A percentile compares a stretch with the other conserved stretches of the same genome.
phyloP scores from a whole-genome alignment of 768 basidiomycete genomes.

The Rhizopogon vesiculosus region DNA sequence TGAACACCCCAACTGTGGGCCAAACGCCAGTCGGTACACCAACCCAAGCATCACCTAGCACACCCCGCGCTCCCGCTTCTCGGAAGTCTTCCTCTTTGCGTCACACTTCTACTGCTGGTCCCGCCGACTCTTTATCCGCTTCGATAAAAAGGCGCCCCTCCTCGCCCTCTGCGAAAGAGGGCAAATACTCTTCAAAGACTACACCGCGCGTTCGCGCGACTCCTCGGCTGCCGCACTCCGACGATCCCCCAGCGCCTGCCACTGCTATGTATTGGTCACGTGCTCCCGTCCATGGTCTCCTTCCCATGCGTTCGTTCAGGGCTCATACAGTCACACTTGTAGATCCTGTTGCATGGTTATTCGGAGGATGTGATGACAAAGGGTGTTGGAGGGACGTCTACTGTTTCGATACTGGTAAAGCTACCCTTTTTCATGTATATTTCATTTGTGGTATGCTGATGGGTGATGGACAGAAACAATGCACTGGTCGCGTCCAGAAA shows the following conservation, averaged over 20 bases:
- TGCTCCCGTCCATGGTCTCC: slow-evolving; percentile 69
- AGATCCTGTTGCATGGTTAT: slow-evolving; percentile 79
- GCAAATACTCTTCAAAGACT: slow-evolving; percentile 6
- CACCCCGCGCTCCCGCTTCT: slow-evolving; percentile 19
- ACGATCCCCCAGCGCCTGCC: slow-evolving; percentile 57
- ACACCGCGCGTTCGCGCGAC: slow-evolving; percentile 35
- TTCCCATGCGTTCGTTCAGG: slow-evolving; percentile 67
- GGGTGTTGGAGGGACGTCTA: slow-evolving; percentile 73
- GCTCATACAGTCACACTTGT: slow-evolving; percentile 84
- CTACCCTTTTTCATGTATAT: not conserved
- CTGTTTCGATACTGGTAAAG: slow-evolving; percentile 77
- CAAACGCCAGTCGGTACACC: not conserved
- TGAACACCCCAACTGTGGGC: not conserved
- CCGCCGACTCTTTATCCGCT: slow-evolving; percentile 18
- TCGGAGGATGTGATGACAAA: slow-evolving; percentile 85
- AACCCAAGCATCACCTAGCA: slow-evolving; percentile 9
- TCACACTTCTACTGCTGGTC: slow-evolving; percentile 23
- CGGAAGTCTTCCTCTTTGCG: slow-evolving; percentile 29
- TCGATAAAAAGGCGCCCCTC: slow-evolving; percentile 21
- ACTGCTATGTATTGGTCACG: slow-evolving; percentile 84
- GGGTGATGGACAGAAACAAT: slow-evolving; percentile 59
- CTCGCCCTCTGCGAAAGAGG: slow-evolving; percentile 25
- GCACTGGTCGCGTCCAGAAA: slow-evolving; percentile 81
- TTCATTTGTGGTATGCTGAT: not conserved
- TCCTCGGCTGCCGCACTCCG: slow-evolving; percentile 59